phyloP scores from a whole-genome alignment of 768 basidiomycete species.

The Suillus clintonianus region DNA sequence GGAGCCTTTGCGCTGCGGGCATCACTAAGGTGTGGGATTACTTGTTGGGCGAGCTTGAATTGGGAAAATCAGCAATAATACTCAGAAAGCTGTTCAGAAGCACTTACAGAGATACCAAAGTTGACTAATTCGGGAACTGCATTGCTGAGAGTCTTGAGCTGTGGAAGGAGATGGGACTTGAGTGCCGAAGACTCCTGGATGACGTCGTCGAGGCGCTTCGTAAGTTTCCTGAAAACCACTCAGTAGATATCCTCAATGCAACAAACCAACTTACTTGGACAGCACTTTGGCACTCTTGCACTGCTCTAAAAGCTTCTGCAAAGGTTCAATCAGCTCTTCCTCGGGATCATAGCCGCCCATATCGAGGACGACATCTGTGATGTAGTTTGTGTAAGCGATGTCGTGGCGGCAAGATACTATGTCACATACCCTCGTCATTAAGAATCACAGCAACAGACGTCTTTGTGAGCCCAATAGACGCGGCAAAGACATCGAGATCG shows the following conservation, averaged over 20 bases:
- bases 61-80: slow-evolving; percentile 1
- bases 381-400: not conserved
- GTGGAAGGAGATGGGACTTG: slow-evolving; percentile 67
- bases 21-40: slow-evolving; percentile 84
- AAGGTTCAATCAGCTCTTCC: slow-evolving; percentile 74
- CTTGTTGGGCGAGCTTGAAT: slow-evolving; percentile 80
- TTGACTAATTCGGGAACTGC: slow-evolving; percentile 81
- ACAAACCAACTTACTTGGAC: slow-evolving; percentile 59
- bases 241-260: not conserved
- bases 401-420: not conserved
- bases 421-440: slow-evolving; percentile 69
- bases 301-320: slow-evolving; percentile 80
- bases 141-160: slow-evolving; percentile 72
- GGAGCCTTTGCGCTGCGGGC: slow-evolving; percentile 75
- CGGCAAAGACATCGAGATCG: slow-evolving; percentile 93
- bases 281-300: slow-evolving; percentile 78
- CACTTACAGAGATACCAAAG: slow-evolving; percentile 83
- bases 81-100: not conserved
- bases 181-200: slow-evolving; percentile 71
- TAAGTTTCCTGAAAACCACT: slow-evolving; percentile 68
- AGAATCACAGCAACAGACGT: slow-evolving; percentile 75
- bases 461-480: slow-evolving; percentile 87
- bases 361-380: slow-evolving; percentile 69
- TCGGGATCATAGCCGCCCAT: slow-evolving; percentile 76
- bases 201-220: slow-evolving; percentile 82